phyloP scores from a whole-genome alignment of 768 basidiomycete species.

The Amanita jacksonii region DNA sequence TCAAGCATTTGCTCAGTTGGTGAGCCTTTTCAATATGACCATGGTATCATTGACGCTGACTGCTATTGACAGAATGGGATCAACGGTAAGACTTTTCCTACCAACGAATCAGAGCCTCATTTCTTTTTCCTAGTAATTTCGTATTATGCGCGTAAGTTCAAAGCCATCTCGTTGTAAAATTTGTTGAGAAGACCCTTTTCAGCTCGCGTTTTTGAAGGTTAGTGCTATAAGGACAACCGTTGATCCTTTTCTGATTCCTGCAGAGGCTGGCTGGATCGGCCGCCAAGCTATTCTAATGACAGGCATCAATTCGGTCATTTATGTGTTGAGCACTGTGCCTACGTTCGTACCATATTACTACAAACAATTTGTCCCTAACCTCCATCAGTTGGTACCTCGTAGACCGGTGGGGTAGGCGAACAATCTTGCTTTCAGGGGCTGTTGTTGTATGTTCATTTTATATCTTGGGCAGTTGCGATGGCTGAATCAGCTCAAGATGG shows the following conservation, averaged over 20 bases:
- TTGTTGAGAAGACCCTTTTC: background rate
- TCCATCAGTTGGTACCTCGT: constrained; percentile 80
- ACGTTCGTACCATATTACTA: constrained; percentile 46
- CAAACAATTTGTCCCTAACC: constrained; percentile 10
- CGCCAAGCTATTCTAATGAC: constrained; percentile 93
- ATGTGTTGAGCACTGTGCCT: constrained; percentile 70
- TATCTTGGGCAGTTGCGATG: background rate
- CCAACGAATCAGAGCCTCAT: constrained; percentile 8
- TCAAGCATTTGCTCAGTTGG: constrained; percentile 91
- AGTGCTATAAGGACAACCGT: constrained; percentile 7
- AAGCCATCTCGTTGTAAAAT: background rate
- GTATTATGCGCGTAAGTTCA: constrained; percentile 78
- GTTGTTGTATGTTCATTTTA: constrained; percentile 44
- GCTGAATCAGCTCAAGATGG: constrained; percentile 51
- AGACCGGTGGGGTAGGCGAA: constrained; percentile 82
- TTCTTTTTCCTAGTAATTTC: constrained; percentile 60
- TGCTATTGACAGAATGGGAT: constrained; percentile 74
- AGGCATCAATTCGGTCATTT: constrained; percentile 83
- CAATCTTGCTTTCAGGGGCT: constrained; percentile 82
- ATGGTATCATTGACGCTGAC: background rate
- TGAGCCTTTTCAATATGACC: constrained; percentile 28
- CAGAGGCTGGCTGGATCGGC: constrained; percentile 94
- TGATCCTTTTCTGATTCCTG: constrained; percentile 8
- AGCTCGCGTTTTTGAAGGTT: constrained; percentile 92
- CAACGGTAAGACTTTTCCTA: constrained; percentile 51